Percentiles rank a stretch among this genome's conserved stretches.
Conservation (phyloP, 768 basidiomycete genomes). For the Trametes sanguinea region DNA sequence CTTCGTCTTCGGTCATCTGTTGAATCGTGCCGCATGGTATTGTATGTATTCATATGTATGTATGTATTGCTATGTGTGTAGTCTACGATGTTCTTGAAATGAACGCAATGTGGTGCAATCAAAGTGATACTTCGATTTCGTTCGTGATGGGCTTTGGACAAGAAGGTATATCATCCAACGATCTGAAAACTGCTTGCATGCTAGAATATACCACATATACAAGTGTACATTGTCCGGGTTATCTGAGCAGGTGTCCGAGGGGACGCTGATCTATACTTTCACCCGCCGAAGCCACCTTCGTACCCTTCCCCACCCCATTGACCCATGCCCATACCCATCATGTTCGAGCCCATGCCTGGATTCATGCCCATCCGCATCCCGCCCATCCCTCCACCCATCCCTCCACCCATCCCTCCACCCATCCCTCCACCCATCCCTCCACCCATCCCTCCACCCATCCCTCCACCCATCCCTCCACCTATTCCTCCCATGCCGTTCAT, state of each 20-base stretch:
- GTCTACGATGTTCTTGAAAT: too few relatives aligned
- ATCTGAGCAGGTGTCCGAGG: not conserved
- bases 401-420: conserved; percentile 20
- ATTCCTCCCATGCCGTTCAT: too few relatives aligned
- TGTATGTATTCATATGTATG: conserved; percentile 3
- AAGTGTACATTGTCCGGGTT: too few relatives aligned
- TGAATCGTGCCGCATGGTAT: too few relatives aligned
- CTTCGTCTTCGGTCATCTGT: not conserved
- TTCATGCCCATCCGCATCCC: conserved; percentile 33
- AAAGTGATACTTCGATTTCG: too few relatives aligned
- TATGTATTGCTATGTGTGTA: not conserved
- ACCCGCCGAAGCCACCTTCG: conserved; percentile 34
- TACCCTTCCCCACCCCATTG: conserved; percentile 39
- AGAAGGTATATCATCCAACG: too few relatives aligned
- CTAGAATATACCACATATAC: too few relatives aligned
- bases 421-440: conserved; percentile 7
- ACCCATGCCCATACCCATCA: conserved; percentile 35
- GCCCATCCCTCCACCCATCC: conserved; percentile 32
- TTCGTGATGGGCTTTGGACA: too few relatives aligned
- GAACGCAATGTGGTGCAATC: too few relatives aligned
- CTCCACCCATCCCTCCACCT: conserved; percentile 15
- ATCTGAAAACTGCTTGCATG: too few relatives aligned
- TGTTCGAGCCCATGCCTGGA: conserved; percentile 22
- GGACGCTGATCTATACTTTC: conserved; percentile 27
- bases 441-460: conserved; percentile 33